These are phyloP conservation scores for Mucor sp. DNA, from an alignment of 371 early-diverging fungal genomes.

Conservation along the genomic window DNA sequence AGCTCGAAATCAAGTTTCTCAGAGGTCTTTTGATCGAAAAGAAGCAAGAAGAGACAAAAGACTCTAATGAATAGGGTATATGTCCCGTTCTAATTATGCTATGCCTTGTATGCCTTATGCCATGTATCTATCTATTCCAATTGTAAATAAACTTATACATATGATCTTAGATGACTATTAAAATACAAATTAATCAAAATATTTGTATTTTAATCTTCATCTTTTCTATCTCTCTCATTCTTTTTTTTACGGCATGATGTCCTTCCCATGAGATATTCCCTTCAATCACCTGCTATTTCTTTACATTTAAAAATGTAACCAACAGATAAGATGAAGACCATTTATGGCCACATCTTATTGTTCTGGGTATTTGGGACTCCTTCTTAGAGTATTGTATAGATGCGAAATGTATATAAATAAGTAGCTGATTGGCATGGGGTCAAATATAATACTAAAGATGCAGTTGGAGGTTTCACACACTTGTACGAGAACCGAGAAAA, in stretches of 20 bases:
- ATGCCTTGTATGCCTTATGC: not conserved
- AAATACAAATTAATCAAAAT: conserved; percentile 2
- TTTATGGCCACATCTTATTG: not conserved
- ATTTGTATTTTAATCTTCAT: conserved; percentile 9
- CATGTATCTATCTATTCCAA: not conserved
- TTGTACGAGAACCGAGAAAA: too few species aligned
- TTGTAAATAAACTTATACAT: conserved; percentile 1
- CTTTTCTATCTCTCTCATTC: not conserved
- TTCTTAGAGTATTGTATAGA: not conserved
- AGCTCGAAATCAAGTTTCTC: conserved; percentile 88
- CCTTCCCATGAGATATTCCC: not conserved
- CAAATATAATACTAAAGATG: too few species aligned
- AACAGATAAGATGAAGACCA: not conserved
- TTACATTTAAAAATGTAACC: not conserved
- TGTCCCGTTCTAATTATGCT: not conserved
- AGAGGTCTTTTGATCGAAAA: conserved; percentile 83
- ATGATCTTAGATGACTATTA: conserved; percentile 12
- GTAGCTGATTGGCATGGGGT: not conserved
- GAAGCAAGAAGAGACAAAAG: conserved; percentile 3
- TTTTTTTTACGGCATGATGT: not conserved
- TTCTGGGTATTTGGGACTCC: not conserved
- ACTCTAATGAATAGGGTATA: not conserved
- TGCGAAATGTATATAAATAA: not conserved
- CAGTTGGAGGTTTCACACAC: too few species aligned
- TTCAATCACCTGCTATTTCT: not conserved